Evolutionary conservation across 1,139 yeast genomes (phyloP).

Genomic region (Yamadazyma spencermartinsiae): DNA sequence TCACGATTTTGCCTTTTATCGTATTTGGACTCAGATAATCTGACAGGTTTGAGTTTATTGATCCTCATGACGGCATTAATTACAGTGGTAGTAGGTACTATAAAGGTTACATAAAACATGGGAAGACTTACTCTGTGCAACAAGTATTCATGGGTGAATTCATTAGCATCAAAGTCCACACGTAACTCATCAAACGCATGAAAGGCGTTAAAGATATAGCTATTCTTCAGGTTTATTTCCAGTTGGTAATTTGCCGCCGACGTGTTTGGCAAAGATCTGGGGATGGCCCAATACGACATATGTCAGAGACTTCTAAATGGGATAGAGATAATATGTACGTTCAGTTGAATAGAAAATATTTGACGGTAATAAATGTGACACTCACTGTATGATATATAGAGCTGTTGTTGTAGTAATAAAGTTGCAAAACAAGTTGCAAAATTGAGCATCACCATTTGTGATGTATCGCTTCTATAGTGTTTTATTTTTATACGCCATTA

Average conservation of each 20-base stretch:
- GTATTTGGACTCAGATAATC: background rate
- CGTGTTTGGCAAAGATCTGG: background rate
- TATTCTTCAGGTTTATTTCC: background rate
- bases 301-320: background rate
- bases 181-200: conserved; percentile 3
- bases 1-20: background rate
- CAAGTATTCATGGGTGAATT: conserved; percentile 5
- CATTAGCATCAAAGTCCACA: conserved; percentile 5
- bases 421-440: background rate
- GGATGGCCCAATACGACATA: background rate
- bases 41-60: background rate
- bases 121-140: conserved; percentile 1
- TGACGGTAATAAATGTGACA: too few species aligned
- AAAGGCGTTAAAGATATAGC: conserved; percentile 7
- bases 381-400: background rate
- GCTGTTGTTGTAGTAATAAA: background rate
- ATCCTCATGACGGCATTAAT: background rate
- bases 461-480: background rate
- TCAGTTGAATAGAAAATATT: too few species aligned
- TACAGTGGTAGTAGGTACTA: background rate
- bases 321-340: background rate
- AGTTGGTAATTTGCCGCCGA: background rate
- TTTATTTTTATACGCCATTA: too few species aligned
- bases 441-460: too few species aligned
- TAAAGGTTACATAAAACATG: background rate